Percentiles rank a stretch among this genome's conserved stretches.
Conservation (phyloP, 371 early-diverging fungal genomes). For the Dichotomocladium elegans region DNA sequence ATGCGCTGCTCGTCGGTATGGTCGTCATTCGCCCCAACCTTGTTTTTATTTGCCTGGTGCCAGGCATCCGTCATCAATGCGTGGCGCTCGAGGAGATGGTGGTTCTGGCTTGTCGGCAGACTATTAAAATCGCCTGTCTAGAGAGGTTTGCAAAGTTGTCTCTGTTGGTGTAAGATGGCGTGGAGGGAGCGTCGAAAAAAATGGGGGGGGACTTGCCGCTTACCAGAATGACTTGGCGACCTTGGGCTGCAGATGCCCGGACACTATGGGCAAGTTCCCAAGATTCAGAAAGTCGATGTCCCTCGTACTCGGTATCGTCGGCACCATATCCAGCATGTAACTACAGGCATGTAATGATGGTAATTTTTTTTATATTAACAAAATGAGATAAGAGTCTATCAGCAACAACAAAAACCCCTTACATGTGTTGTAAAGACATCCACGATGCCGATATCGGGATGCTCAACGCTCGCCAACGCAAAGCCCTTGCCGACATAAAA, state of each 20-base stretch:
- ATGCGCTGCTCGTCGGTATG: constrained; percentile 14
- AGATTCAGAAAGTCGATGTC: constrained; percentile 52
- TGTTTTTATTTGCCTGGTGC: constrained; percentile 33
- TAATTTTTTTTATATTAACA: neutral
- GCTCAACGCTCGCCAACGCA: constrained; percentile 47
- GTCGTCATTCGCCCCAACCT: constrained; percentile 1
- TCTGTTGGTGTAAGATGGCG: neutral
- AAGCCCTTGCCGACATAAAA: constrained; percentile 62
- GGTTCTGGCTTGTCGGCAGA: constrained; percentile 42
- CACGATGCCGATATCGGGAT: constrained; percentile 53
- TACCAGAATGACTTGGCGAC: constrained; percentile 57
- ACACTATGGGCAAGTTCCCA: constrained; percentile 54
- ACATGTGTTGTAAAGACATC: constrained; percentile 66
- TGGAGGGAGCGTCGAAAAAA: no score
- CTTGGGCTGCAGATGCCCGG: constrained; percentile 40
- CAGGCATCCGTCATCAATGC: constrained; percentile 58
- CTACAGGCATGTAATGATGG: no score
- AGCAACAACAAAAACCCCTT: constrained; percentile 9
- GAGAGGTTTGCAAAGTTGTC: neutral
- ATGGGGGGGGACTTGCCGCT: no score
- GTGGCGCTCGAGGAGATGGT: constrained; percentile 40
- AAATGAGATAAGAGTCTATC: neutral
- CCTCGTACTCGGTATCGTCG: constrained; percentile 39
- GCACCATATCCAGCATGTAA: constrained; percentile 55
- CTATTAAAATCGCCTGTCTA: constrained; percentile 63